These are phyloP conservation scores for Arabidopsis suecica DNA, from an alignment of 345 rosid species.

Conservation along the genomic window DNA sequence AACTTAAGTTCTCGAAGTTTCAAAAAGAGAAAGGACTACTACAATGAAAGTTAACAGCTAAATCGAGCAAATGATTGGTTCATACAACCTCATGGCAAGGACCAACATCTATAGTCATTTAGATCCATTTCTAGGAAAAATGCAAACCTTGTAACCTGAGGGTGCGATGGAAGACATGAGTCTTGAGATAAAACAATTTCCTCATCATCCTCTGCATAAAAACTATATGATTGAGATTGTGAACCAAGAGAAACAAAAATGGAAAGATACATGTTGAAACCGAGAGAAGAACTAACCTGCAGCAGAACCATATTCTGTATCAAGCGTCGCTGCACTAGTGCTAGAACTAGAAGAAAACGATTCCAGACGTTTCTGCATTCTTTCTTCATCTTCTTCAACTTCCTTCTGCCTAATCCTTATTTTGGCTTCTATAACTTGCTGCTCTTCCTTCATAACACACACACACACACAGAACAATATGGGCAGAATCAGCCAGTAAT, in stretches of 20 bases:
- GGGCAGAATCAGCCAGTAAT: constrained; percentile 1
- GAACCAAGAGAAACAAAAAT: constrained; percentile 3
- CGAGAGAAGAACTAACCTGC: constrained; percentile 50
- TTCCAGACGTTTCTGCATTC: constrained; percentile 72
- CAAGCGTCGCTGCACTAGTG: constrained; percentile 48
- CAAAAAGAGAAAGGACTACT: background rate
- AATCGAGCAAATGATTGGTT: background rate
- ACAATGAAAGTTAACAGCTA: background rate
- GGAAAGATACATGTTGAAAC: background rate
- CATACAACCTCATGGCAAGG: background rate
- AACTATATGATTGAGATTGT: constrained; percentile 52
- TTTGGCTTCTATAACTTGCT: constrained; percentile 89
- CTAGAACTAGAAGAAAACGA: constrained; percentile 66
- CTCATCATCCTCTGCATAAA: constrained; percentile 52
- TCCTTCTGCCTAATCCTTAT: constrained; percentile 84
- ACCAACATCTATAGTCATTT: background rate
- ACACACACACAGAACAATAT: background rate
- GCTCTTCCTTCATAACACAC: constrained; percentile 76
- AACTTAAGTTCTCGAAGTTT: constrained; percentile 3
- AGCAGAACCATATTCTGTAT: constrained; percentile 54
- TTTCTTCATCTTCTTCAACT: constrained; percentile 82
- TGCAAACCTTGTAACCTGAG: constrained; percentile 61
- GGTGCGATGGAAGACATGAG: constrained; percentile 44
- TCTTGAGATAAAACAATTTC: constrained; percentile 57
- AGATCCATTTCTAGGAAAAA: background rate